Base-by-base conservation (phyloP, 331 rosid species). In the Cydonia oblonga region DNA sequence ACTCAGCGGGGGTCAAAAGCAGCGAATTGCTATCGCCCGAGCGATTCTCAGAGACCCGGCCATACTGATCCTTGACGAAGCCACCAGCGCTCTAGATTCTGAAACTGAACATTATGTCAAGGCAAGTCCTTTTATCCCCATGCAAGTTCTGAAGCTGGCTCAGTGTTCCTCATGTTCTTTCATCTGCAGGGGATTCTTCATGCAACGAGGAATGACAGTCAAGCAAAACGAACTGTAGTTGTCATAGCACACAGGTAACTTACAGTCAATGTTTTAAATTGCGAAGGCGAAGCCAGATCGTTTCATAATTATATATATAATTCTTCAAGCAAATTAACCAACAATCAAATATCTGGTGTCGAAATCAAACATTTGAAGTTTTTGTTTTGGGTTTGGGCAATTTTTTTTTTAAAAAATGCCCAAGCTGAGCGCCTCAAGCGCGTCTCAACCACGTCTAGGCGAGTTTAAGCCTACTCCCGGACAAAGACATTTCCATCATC, bases 1-100 rank as follows among this genome's bases (percentile, higher is more conserved):
- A 38, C 86, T 93, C 73, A 93, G 98, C 72, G 98, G 98, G 13
- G 98, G 97, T 49, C 97, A 93, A 83, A 93, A 90, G 86, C 98
- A 93, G 68, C 84, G 98, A 78, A 89, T 93, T 32, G 98, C 93
- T 66, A 93, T 93, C 35, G 98, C 98, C 10, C 82, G 98, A 59
- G 97, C 98, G 49, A 82, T 93, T 76, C 89, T 93, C 75, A 88
- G 98, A 83, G 98, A 93, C 78, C 98, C 98, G 22, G 77, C 87
- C 23, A 64, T 93, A 73, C 82, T 93, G 87, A 87, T 93, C 86
- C 96, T 93, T 72, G 98, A 93, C 75, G 98, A 93, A 83, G 98
- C 97, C 72, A 93, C 97, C 42, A 93, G 98, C 66, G 98, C 98
- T 3, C 83, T 91, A 23, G 98, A 93, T 86, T 96, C 98, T 60